phyloP scores from a whole-genome alignment of 805 yeast species.

The Pichia californica region DNA sequence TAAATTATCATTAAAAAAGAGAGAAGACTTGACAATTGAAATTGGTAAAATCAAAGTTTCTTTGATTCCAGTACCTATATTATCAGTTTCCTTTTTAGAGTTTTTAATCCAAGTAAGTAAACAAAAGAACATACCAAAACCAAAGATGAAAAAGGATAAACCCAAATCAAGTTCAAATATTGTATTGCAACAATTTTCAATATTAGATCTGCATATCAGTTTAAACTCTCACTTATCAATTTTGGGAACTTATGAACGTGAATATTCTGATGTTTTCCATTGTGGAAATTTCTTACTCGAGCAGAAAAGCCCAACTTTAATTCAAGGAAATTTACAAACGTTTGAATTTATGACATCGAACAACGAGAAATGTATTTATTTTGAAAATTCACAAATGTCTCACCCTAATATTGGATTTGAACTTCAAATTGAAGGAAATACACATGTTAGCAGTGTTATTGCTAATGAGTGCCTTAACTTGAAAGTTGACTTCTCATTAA shows the following conservation, averaged over 20 bases:
- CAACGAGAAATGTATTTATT: slow-evolving; percentile 16
- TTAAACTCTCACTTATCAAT: slow-evolving; percentile 39
- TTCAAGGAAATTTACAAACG: slow-evolving; percentile 43
- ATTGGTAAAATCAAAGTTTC: slow-evolving; percentile 39
- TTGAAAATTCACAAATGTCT: slow-evolving; percentile 20
- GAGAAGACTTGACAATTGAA: slow-evolving; percentile 32
- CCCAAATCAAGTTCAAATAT: slow-evolving; percentile 9
- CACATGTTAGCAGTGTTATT: slow-evolving; percentile 32
- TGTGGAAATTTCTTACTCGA: slow-evolving; percentile 32
- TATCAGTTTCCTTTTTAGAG: slow-evolving; percentile 31
- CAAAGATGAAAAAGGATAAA: slow-evolving; percentile 16
- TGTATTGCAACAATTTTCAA: slow-evolving; percentile 33
- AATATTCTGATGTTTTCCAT: slow-evolving; percentile 25
- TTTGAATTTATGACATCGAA: slow-evolving; percentile 25
- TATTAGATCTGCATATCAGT: slow-evolving; percentile 35
- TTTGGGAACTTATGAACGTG: slow-evolving; percentile 37
- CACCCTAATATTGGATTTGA: slow-evolving; percentile 53
- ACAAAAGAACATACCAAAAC: slow-evolving; percentile 6
- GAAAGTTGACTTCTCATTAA: slow-evolving; percentile 13
- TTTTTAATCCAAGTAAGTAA: slow-evolving; percentile 31
- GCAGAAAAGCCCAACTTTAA: slow-evolving; percentile 35
- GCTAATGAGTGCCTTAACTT: slow-evolving; percentile 37
- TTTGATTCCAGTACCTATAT: slow-evolving; percentile 37
- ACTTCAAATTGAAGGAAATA: slow-evolving; percentile 25
- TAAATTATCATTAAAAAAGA: background rate